phyloP scores from a whole-genome alignment of 306 rosid species.

The Fragaria iinumae region DNA sequence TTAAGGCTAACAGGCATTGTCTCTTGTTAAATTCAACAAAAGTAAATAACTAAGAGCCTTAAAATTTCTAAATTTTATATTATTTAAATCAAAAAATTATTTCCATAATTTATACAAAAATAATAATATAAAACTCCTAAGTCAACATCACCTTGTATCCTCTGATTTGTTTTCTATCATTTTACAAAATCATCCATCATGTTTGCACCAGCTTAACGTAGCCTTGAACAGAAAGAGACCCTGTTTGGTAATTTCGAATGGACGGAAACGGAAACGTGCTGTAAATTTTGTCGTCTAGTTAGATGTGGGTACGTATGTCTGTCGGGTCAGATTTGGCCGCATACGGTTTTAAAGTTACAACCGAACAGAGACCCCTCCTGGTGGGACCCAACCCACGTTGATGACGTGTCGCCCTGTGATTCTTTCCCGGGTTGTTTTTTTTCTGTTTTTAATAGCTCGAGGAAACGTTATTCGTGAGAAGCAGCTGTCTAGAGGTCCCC shows the following conservation, averaged over 20 bases:
- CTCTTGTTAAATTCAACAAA: no score
- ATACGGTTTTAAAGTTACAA: background rate
- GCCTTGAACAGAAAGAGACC: background rate
- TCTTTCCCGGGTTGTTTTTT: background rate
- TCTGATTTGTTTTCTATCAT: no score
- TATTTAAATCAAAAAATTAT: no score
- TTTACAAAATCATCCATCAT: no score
- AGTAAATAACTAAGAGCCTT: no score
- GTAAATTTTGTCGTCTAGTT: conserved; percentile 14
- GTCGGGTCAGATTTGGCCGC: conserved; percentile 3
- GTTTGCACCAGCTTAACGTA: background rate
- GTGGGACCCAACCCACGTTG: background rate
- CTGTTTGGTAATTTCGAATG: background rate
- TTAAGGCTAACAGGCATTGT: no score
- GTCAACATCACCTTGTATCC: no score
- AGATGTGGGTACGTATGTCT: background rate
- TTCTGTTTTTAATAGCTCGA: background rate
- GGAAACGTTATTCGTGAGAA: conserved; percentile 31
- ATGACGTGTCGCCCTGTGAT: conserved; percentile 14
- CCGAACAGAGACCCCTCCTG: background rate
- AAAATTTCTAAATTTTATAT: no score
- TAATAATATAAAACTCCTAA: no score
- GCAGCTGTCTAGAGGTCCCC: conserved; percentile 31
- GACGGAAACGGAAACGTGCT: background rate
- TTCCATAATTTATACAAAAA: no score